Evolutionary conservation across 208 protist species (phyloP).

Genomic region (Leptomonas pyrrhocoris): DNA sequence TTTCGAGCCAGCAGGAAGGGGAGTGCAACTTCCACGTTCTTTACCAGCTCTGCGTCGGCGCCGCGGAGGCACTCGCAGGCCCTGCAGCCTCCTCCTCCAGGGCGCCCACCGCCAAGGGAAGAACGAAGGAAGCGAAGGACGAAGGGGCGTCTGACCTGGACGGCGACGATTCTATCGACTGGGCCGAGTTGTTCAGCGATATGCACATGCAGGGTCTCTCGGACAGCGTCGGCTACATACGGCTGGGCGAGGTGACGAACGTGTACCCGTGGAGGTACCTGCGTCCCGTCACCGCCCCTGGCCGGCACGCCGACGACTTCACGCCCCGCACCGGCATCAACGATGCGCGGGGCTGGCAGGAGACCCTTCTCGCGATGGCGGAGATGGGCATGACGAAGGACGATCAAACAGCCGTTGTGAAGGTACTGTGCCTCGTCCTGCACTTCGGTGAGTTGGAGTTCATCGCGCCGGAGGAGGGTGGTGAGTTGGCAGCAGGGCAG

Average conservation of each 20-base stretch:
- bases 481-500: conserved; percentile 32
- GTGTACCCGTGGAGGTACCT: conserved; percentile 30
- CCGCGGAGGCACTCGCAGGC: conserved; percentile 19
- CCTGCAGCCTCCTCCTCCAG: neutral
- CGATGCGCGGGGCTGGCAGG: conserved; percentile 80
- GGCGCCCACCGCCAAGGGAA: neutral
- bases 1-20: conserved; percentile 76
- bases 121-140: neutral
- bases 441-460: conserved; percentile 96
- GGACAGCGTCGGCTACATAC: neutral
- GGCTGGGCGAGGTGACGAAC: conserved; percentile 6
- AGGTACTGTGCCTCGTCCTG: conserved; percentile 92
- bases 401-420: conserved; percentile 82
- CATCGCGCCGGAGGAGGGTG: conserved; percentile 39
- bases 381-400: conserved; percentile 80
- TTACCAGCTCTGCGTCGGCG: conserved; percentile 90
- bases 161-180: conserved; percentile 7
- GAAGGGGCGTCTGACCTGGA: neutral
- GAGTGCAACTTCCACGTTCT: conserved; percentile 98
- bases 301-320: conserved; percentile 21
- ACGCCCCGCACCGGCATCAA: conserved; percentile 47
- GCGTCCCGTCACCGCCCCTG: conserved; percentile 15
- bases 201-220: conserved; percentile 26
- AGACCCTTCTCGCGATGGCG: conserved; percentile 91
- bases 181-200: conserved; percentile 24